Evolutionary conservation across 2,329 filamentous ascomycete species (phyloP), one percentile per base, ranked within the genome.

Genomic region (Sarocladiaceae sp.): DNA sequence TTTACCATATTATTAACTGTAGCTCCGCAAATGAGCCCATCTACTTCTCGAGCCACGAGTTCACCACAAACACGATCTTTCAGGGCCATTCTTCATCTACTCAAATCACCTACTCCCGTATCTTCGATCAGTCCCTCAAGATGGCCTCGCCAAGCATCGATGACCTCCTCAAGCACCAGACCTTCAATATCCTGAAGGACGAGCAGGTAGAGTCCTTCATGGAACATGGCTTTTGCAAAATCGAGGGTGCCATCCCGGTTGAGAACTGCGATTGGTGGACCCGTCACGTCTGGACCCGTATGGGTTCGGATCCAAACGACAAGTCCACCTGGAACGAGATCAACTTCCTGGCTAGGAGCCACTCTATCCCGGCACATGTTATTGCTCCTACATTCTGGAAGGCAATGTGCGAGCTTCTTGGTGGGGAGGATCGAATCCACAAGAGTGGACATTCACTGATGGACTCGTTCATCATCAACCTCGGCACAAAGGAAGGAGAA

Each of bases 361-460:
- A 68, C n/a, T 64, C 68, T 28, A 80, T 84, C 54, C 67, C 76
- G 53, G 76, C 78, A 37, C 67, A 73, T 1, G 67, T 69, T 0
- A 82, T 88, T 58, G 80, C 84, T 0, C 85, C 86, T 0, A 79
- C 78, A 55, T 84, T 83, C 2, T 88, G 84, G 84, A 68, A 73
- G 0, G 83, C 82, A 17, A 86, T 88, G 55, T 82, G 79, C 64
- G 78, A 85, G 64, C 74, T 88, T 10, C 78, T 84, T 53, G 84
- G 84, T 51, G 84, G 84, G 52, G 79, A 83, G 56, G 77, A 79
- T 29, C 73, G 75, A 7, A 66, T 86, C 29, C 63, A 66, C 2
- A 74, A n/a, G 62, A 68, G n/a, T 88, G 85, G 84, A 75, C 75
- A 57, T 85, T 88, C 67, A 76, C 88, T 84, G 84, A 75, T 75